These are phyloP conservation scores for Silene coronaria DNA, from an alignment of 179 eudicot genomes.

Conservation along the genomic window DNA sequence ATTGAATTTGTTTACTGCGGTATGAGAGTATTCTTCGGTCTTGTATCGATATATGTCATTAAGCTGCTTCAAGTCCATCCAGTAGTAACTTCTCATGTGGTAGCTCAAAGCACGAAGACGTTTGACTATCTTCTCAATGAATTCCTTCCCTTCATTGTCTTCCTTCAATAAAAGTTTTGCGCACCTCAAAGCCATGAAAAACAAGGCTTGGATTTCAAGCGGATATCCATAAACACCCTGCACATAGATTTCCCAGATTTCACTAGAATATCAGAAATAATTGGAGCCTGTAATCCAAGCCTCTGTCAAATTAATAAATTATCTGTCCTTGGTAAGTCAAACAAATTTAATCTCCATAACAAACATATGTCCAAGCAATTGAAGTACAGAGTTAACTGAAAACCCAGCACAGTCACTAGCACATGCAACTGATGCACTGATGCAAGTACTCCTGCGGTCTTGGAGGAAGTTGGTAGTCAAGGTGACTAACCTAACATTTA, in stretches of 20 bases:
- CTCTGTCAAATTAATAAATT: not conserved
- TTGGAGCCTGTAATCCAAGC: not conserved
- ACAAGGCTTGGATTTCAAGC: slow-evolving; percentile 88
- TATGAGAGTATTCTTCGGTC: slow-evolving; percentile 89
- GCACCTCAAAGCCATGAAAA: slow-evolving; percentile 77
- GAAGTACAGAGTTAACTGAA: no score
- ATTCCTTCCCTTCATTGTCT: slow-evolving; percentile 68
- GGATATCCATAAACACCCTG: slow-evolving; percentile 85
- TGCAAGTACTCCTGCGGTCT: no score
- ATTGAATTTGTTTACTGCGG: slow-evolving; percentile 88
- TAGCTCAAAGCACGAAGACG: slow-evolving; percentile 78
- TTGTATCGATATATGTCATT: slow-evolving; percentile 82
- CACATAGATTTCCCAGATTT: slow-evolving; percentile 10
- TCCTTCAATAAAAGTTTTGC: slow-evolving; percentile 63
- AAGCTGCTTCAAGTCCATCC: slow-evolving; percentile 81
- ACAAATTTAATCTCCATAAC: no score
- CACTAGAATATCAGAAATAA: not conserved
- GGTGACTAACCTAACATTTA: no score
- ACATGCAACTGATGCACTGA: no score
- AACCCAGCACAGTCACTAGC: no score
- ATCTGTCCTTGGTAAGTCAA: no score
- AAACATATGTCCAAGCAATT: no score
- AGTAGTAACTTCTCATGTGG: slow-evolving; percentile 86
- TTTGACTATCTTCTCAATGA: slow-evolving; percentile 55
- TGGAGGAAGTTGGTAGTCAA: no score